A percentile compares a stretch with the other conserved stretches of the same genome.
phyloP scores from a whole-genome alignment of 805 yeast species.

The Lipomyces orientalis region DNA sequence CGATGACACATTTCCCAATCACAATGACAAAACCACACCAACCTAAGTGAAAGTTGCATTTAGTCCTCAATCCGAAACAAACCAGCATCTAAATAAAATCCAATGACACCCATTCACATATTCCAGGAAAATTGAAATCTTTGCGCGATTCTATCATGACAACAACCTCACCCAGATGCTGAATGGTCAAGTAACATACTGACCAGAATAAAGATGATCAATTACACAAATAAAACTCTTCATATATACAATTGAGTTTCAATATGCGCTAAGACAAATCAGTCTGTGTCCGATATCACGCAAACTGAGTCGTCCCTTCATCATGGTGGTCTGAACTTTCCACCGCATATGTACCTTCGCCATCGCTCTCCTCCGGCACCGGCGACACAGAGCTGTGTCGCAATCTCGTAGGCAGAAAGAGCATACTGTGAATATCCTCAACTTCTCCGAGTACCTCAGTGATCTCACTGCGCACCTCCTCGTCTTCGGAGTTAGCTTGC shows the following conservation, averaged over 20 bases:
- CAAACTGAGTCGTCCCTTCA: not conserved
- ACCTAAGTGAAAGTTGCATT: not conserved
- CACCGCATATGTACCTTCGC: not conserved
- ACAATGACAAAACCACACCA: not conserved
- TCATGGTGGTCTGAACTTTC: too few species aligned
- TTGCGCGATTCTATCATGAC: not conserved
- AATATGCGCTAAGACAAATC: not conserved
- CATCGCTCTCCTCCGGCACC: not conserved
- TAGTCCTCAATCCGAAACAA: not conserved
- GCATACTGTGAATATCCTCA: not conserved
- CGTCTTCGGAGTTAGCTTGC: not conserved
- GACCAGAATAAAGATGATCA: not conserved
- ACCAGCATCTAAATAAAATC: not conserved
- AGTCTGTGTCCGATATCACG: not conserved
- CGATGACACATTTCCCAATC: not conserved
- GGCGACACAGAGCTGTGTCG: not conserved
- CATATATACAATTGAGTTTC: not conserved
- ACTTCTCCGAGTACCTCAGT: conserved; percentile 1
- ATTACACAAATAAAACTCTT: not conserved
- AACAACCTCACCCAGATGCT: not conserved
- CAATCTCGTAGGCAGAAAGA: not conserved
- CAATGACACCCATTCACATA: not conserved
- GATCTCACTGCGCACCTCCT: conserved; percentile 1
- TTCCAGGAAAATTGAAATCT: not conserved
- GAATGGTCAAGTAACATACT: not conserved